Base-by-base conservation (phyloP, 805 yeast genomes). In the Starmera caribaea region DNA sequence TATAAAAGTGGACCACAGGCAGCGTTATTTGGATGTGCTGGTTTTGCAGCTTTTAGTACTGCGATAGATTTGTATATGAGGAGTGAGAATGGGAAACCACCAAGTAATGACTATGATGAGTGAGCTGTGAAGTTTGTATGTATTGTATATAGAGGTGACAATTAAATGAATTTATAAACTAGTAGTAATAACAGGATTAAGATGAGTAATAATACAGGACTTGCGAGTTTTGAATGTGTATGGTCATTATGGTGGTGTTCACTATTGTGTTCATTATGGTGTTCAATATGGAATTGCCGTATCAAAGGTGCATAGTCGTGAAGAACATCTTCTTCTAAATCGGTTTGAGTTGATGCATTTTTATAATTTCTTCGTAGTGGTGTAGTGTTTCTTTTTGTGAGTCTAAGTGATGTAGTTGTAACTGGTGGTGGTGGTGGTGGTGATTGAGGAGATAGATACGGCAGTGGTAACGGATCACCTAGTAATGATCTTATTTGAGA, bases 1-100 rank as follows among this genome's bases (percentile, higher is more conserved):
- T 73, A 84, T 49, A 86, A 83, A 56, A 77, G 92, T 36, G 98
- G 98, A 1, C 98, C 98, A 1, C 88, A 81, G 51, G 94, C 95
- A 26, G 92, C 96, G 0, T 51, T 79, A 21, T 58, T 89, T 42
- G 98, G 98, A 1, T 92, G 97, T 69, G 96, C 94, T 24, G 98
- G 97, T 8, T 92, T 92, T 66, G 97, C 97, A 3, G 95, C 92
- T 8, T 92, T 92, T 59, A 81, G 95, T 41, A 79, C 87, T 4
- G 95, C 95, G 7, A 76, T 50, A 45, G 96, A 89, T 57, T 58
- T 83, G 48, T 89, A 89, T 53, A 72, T 89, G 81, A 74, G 89
- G 50, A 77, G 84, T 50, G 97, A 88, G 49, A 73, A 80, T 55
- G 79, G 80, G 4, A 73, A 74, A 36, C 97, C 97, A 17, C 97